Conservation (phyloP, 169 alveolate species). For the Cryptosporidium tyzzeri region DNA sequence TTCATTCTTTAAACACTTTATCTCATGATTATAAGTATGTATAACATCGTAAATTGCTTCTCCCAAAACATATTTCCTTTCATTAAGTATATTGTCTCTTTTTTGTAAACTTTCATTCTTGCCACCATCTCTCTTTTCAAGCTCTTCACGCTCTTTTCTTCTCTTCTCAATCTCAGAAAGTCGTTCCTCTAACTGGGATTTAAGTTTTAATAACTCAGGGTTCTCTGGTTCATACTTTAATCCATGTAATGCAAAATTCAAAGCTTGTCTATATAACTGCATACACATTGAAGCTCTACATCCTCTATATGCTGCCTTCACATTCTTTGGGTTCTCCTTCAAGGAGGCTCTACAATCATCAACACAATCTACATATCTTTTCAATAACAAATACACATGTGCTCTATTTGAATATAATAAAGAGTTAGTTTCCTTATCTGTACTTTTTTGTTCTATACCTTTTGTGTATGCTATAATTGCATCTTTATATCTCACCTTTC, state of each 20-base stretch:
- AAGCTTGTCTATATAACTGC: conserved; percentile 55
- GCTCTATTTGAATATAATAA: conserved; percentile 77
- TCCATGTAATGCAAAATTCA: conserved; percentile 58
- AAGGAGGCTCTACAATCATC: conserved; percentile 76
- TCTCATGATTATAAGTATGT: conserved; percentile 52
- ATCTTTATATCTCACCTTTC: conserved; percentile 27
- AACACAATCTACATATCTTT: conserved; percentile 74
- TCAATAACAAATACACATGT: conserved; percentile 55
- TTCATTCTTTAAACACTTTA: conserved; percentile 19
- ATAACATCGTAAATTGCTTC: conserved; percentile 67
- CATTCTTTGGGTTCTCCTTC: conserved; percentile 64
- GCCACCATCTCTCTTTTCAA: neutral
- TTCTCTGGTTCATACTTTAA: conserved; percentile 30
- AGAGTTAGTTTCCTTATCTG: conserved; percentile 52
- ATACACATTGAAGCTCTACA: conserved; percentile 60
- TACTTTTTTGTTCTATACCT: conserved; percentile 75
- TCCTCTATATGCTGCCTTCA: conserved; percentile 77
- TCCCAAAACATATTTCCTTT: conserved; percentile 24
- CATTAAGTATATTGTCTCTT: neutral
- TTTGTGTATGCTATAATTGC: conserved; percentile 47
- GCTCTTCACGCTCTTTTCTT: conserved; percentile 2
- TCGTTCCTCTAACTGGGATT: conserved; percentile 11
- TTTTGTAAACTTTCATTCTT: neutral
- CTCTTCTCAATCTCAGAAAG: conserved; percentile 30
- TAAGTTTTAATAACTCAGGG: conserved; percentile 19